phyloP scores from a whole-genome alignment of 306 rosid genomes.

The Luffa acutangula region DNA sequence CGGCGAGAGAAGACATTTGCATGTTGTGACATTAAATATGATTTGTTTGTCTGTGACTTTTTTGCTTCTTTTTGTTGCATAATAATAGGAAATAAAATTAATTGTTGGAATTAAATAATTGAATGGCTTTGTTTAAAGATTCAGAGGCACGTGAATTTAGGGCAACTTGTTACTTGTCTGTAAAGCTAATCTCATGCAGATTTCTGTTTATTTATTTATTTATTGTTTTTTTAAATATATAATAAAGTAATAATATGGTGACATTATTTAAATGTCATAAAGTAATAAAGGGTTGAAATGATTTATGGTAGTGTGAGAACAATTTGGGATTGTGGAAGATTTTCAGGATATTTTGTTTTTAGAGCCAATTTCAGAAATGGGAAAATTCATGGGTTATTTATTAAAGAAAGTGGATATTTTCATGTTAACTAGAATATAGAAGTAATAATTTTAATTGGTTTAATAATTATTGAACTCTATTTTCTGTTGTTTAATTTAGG shows the following conservation, averaged over 20 bases:
- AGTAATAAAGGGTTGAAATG: not conserved
- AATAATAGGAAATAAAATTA: not conserved
- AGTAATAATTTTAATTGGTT: no score
- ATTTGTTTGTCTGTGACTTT: not conserved
- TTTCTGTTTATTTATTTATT: not conserved
- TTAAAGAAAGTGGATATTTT: no score
- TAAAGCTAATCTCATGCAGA: slow-evolving; percentile 2
- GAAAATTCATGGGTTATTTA: not conserved
- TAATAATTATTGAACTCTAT: no score
- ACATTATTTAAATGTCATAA: not conserved
- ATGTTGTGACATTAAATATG: not conserved
- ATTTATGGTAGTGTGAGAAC: not conserved
- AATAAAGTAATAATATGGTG: no score
- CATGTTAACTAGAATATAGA: no score
- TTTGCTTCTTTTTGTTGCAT: not conserved
- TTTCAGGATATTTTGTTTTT: not conserved
- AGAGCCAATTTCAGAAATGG: not conserved
- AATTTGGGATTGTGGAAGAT: not conserved
- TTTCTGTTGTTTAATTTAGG: no score
- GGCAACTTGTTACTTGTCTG: not conserved
- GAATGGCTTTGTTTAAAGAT: not conserved
- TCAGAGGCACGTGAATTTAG: slow-evolving; percentile 1
- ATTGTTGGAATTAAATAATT: not conserved
- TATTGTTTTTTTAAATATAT: no score
- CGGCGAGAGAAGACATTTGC: not conserved